Evolutionary conservation across 2,329 filamentous ascomycete species (phyloP), one percentile per base, ranked within the genome.

Genomic region (Paraphoma chrysanthemicola): DNA sequence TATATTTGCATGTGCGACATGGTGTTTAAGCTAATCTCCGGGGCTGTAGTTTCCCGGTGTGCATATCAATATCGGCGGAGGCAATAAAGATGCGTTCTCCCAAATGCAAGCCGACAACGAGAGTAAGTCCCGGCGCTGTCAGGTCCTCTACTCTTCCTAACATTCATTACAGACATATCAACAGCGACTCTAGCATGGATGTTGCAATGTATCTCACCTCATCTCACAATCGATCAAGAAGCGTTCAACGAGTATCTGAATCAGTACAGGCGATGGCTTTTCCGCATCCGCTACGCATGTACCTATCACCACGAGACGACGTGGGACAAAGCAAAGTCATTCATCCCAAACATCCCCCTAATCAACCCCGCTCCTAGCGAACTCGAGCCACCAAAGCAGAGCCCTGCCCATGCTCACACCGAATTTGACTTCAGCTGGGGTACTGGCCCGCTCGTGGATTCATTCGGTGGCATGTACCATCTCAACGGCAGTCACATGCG

Each of bases 101-200:
- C 59, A 70, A 1, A 73, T 75, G 71, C 66, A 75, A 18, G 72
- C 66, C 6, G 73, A 76, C 45, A 60, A 70, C 30, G 73, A 76
- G 50, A 67, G 72, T 74, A 49, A 53, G 71, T 60, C 7, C 11
- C 16, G 7, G 8, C 10, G 8, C 16, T 4, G 16, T 42, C 11
- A 42, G 2, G 3, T 8, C 39, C 16, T 6, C 39, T 36, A 14
- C 9, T 36, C 5, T 4, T 42, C 23, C 56, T 55, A 48, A 61
- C 30, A 5, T 11, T 10, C 4, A 9, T 16, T 4, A 8, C 41
- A 74, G 63, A 78, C 74, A 49, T 83, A 6, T 77, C 81, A 3
- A 80, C 81, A 7, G 81, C 85, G 8, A 78, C 80, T 0, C 72
- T 85, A 2, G 81, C 80, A 2, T 86, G 83, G 83, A 86, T 86